These are phyloP conservation scores for Pythium aquatile DNA, from an alignment of 352 stramenopile genomes.

Conservation along the genomic window DNA sequence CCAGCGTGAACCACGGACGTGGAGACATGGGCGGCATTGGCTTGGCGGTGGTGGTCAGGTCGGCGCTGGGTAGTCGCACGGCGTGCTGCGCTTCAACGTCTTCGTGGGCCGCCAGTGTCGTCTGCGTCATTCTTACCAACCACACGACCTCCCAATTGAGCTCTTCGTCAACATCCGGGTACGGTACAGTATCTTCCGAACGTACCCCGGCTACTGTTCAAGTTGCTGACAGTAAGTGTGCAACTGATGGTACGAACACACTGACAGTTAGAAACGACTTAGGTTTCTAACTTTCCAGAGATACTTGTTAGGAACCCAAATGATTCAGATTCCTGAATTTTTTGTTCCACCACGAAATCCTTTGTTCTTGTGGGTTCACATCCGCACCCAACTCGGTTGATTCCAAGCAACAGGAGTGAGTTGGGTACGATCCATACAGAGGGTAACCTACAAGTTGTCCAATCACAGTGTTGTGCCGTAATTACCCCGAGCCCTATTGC, in stretches of 20 bases:
- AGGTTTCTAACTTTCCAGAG: background rate
- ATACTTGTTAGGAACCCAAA: background rate
- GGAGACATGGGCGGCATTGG: background rate
- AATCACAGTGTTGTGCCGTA: background rate
- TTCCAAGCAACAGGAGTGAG: background rate
- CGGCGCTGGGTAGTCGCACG: background rate
- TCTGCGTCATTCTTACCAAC: conserved; percentile 4
- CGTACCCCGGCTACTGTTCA: background rate
- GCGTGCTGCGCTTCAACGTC: background rate
- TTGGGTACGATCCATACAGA: background rate
- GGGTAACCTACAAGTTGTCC: background rate
- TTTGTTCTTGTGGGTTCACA: background rate
- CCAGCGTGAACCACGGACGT: conserved; percentile 35
- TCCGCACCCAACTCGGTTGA: background rate
- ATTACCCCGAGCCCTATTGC: background rate
- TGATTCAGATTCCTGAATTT: conserved; percentile 5
- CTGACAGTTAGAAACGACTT: background rate
- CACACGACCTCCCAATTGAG: conserved; percentile 1
- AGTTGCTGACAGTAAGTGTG: too few relatives aligned
- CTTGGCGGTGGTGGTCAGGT: background rate
- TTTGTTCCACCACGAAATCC: background rate
- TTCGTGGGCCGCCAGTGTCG: background rate
- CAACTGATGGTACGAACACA: background rate
- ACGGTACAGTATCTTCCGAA: background rate
- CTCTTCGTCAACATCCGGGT: background rate